Evolutionary conservation across 148 eudicot genomes (phyloP).

Genomic region (Talinum fruticosum): DNA sequence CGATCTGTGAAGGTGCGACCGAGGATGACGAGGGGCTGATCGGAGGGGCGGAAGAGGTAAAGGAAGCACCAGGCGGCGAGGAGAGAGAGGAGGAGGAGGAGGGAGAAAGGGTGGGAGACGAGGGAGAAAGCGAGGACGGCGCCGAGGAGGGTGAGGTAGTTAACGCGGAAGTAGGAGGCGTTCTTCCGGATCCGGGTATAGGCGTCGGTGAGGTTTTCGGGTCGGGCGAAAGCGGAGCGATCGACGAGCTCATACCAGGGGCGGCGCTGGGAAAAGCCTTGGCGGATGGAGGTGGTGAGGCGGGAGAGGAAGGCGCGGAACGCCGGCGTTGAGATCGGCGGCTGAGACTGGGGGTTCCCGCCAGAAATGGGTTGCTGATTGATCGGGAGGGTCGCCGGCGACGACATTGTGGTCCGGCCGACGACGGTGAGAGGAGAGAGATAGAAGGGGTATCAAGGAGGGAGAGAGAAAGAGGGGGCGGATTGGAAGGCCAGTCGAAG

Average conservation of each 20-base stretch:
- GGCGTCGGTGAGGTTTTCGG: slow-evolving; percentile 65
- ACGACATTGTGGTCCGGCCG: slow-evolving; percentile 39
- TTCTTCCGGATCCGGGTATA: slow-evolving; percentile 63
- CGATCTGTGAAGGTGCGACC: slow-evolving; percentile 69
- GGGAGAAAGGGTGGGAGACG: slow-evolving; percentile 61
- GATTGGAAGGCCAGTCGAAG: too few relatives aligned
- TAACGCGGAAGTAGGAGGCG: slow-evolving; percentile 67
- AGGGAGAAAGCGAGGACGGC: slow-evolving; percentile 56
- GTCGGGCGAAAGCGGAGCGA: slow-evolving; percentile 62
- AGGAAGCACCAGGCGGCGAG: slow-evolving; percentile 67
- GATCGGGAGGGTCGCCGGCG: slow-evolving; percentile 54
- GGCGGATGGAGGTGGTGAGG: slow-evolving; percentile 48
- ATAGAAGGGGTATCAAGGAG: neutral
- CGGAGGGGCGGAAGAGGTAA: slow-evolving; percentile 66
- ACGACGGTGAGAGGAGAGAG: neutral
- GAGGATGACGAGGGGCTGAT: slow-evolving; percentile 43
- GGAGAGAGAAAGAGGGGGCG: neutral
- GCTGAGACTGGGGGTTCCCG: slow-evolving; percentile 25
- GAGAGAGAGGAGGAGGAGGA: slow-evolving; percentile 55
- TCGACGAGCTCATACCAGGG: slow-evolving; percentile 72
- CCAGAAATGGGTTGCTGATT: slow-evolving; percentile 10
- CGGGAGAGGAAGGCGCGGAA: slow-evolving; percentile 51
- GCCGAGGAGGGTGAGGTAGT: slow-evolving; percentile 48
- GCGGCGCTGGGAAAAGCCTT: slow-evolving; percentile 59
- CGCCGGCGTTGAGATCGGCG: slow-evolving; percentile 54